Percentiles rank a stretch among this genome's conserved stretches.
Conservation (phyloP, 1,284 basidiomycete species). For the Naganishia sp. region DNA sequence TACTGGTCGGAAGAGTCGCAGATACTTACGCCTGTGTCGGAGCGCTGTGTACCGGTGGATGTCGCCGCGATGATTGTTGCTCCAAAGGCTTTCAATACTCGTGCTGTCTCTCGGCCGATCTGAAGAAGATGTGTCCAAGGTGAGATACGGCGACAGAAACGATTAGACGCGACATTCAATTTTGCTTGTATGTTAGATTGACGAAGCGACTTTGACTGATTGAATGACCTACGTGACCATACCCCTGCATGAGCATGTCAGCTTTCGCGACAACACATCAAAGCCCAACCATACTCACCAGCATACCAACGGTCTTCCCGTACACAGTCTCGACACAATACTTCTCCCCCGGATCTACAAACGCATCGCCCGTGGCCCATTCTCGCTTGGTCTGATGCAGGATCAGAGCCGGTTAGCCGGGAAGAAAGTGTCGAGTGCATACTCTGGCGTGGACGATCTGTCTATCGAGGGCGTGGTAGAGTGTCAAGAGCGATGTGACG, state of each 20-base stretch:
- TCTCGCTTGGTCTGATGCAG: conserved; percentile 37
- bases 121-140: conserved; percentile 31
- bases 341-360: conserved; percentile 33
- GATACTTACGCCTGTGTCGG: conserved; percentile 47
- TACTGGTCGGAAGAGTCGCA: neutral
- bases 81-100: conserved; percentile 47
- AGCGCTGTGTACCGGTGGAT: conserved; percentile 42
- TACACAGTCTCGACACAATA: conserved; percentile 42
- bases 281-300: conserved; percentile 38
- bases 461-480: conserved; percentile 45
- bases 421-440: conserved; percentile 23
- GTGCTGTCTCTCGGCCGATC: conserved; percentile 49
- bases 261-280: neutral
- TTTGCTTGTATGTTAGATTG: neutral
- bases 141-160: neutral
- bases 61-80: conserved; percentile 52
- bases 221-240: conserved; percentile 28
- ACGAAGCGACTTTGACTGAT: neutral
- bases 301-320: conserved; percentile 47
- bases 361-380: conserved; percentile 41
- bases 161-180: neutral
- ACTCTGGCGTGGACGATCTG: conserved; percentile 43
- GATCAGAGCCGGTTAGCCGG: neutral
- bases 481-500: conserved; percentile 42
- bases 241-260: conserved; percentile 19